phyloP scores from a whole-genome alignment of 2,329 filamentous ascomycete species.

The Fusarium armeniacum region DNA sequence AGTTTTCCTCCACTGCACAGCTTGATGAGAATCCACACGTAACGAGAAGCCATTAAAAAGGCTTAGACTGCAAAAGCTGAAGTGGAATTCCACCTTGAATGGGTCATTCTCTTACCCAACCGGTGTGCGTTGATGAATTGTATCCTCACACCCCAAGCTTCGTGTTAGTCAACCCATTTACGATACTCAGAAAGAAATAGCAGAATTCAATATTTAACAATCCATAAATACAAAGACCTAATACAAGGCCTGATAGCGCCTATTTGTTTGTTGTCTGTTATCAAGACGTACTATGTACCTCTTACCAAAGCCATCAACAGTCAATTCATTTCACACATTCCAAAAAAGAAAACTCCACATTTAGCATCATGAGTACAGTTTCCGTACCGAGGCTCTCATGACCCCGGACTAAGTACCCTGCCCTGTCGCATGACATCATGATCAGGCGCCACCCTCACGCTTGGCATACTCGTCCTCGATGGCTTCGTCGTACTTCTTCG shows the following conservation, averaged over 20 bases:
- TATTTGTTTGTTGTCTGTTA: slow-evolving; percentile 21
- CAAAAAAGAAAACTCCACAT: slow-evolving; percentile 14
- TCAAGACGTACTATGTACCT: not conserved
- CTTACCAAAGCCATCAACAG: slow-evolving; percentile 1
- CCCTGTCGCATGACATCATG: slow-evolving; percentile 45
- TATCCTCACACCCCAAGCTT: slow-evolving; percentile 25
- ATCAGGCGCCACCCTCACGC: slow-evolving; percentile 71
- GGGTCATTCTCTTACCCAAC: slow-evolving; percentile 24
- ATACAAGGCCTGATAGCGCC: slow-evolving; percentile 13
- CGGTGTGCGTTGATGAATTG: slow-evolving; percentile 6
- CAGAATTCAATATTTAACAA: slow-evolving; percentile 6
- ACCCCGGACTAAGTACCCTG: slow-evolving; percentile 7
- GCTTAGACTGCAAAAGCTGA: slow-evolving; percentile 18
- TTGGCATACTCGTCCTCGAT: slow-evolving; percentile 76
- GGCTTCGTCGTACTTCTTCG: slow-evolving; percentile 70
- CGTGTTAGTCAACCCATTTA: slow-evolving; percentile 8
- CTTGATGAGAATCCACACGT: slow-evolving; percentile 22
- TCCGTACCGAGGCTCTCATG: slow-evolving; percentile 36
- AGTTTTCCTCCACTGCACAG: slow-evolving; percentile 35
- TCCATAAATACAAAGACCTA: slow-evolving; percentile 16
- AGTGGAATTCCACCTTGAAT: slow-evolving; percentile 26
- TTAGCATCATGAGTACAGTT: slow-evolving; percentile 22
- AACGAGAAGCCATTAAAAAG: slow-evolving; percentile 21
- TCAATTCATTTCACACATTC: slow-evolving; percentile 22
- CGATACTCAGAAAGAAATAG: not conserved